Evolutionary conservation across 768 basidiomycete genomes (phyloP), one percentile per base, ranked within the genome.

Genomic region (Lentinula raphanica): DNA sequence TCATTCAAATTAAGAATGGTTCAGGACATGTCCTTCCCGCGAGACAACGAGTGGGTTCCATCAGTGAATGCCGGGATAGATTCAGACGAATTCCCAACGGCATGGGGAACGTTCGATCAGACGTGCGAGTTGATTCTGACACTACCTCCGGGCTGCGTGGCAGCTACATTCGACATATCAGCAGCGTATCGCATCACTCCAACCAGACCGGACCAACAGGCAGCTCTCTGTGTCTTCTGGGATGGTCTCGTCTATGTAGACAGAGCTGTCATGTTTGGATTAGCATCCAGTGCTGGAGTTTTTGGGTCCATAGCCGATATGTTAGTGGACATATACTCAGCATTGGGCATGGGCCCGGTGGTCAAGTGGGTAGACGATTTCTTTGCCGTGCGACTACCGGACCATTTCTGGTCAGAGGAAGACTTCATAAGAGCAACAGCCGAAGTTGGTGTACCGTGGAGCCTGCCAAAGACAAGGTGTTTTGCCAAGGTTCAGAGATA

Each of bases 121-220:
- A 65, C 66, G 1, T 21, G 62, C 0, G 49, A 48, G 0, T 59
- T 76, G 0, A 66, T 78, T 1, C 63, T 72, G 0, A 59, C 60
- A 3, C 62, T 72, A 0, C 76, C 75, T 0, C 61, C 60, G 0
- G 74, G 75, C 9, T 67, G 65, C 29, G 29, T 54, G 11, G 76
- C 72, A 2, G 74, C 77, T 0, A 70, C 72, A 0, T 73, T 76
- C 63, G 71, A 80, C 58, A 71, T 80, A n/a, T 65, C 64, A 0
- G 63, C 75, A 3, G 77, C 76, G 0, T 77, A 75, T 58, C 63
- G 74, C 1, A 60, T 69, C 3, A 74, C 67, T 0, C 77, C 76
- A 1, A 63, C 75, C 0, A 19, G 51, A 0, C 76, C 75, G 1
- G 46, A 54, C 8, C 73, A 78, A 54, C n/a, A n/a, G n/a, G n/a